phyloP scores from a whole-genome alignment of 257 asterid species.

The Sherardia arvensis region DNA sequence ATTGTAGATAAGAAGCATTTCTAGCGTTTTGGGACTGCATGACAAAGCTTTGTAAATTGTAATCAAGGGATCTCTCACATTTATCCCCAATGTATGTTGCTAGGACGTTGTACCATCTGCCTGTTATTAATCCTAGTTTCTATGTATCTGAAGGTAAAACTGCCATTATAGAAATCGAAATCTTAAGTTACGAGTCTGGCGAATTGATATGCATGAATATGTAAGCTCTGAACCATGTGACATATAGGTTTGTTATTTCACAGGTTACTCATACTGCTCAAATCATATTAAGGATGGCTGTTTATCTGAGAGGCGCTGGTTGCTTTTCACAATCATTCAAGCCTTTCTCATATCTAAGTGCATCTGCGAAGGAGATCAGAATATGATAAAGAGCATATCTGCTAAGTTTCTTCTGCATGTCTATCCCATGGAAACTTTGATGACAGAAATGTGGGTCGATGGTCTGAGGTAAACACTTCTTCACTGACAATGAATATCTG shows the following conservation, averaged over 20 bases:
- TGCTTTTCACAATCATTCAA: conserved; percentile 90
- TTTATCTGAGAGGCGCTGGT: conserved; percentile 86
- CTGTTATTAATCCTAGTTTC: neutral
- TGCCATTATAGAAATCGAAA: conserved; percentile 64
- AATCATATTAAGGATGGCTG: conserved; percentile 37
- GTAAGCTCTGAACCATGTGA: conserved; percentile 44
- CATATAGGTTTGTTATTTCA: conserved; percentile 5
- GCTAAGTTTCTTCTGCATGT: conserved; percentile 81
- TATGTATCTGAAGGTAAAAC: conserved; percentile 67
- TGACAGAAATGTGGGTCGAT: conserved; percentile 92
- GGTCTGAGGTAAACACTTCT: conserved; percentile 47
- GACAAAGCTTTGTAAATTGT: conserved; percentile 82
- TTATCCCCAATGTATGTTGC: too few species aligned
- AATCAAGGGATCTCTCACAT: neutral
- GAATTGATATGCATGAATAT: conserved; percentile 77
- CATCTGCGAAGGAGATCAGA: conserved; percentile 72
- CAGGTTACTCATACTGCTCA: conserved; percentile 13
- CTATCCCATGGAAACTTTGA: conserved; percentile 82
- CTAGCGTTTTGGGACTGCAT: conserved; percentile 67
- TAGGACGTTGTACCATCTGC: too few species aligned
- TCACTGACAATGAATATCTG: neutral
- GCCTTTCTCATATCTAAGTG: conserved; percentile 58
- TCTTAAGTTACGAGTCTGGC: conserved; percentile 64
- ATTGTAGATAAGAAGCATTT: conserved; percentile 61
- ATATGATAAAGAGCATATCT: conserved; percentile 58